Base-by-base conservation (phyloP, 164 flowering plant genomes). In the Nymphaea colorata region DNA sequence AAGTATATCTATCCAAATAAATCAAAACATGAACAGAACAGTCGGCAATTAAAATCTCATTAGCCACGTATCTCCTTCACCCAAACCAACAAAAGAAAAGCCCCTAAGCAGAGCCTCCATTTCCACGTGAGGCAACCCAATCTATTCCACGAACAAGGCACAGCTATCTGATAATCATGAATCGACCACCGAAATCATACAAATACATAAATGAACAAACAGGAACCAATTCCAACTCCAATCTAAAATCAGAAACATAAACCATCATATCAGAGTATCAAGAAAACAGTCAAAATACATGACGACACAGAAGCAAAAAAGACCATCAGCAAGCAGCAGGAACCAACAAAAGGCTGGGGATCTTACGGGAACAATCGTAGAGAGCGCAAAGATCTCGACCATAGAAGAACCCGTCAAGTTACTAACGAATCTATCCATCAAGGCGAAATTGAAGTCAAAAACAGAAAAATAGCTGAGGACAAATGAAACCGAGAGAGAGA, bases 341-440 rank as follows among this genome's bases (percentile, higher is more conserved):
- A 47, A 61, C 8, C 3, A 61, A 61, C 5, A 61, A 8, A 61
- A n/a, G 41, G 64, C 8, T 2, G 17, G 64, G 64, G 64, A 61
- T 12, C 79, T 75, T 64, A 88, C 96, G 3, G 95, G 83, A 2
- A 84, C 73, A 10, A 78, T 78, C 0, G 88, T 71, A 16, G 85
- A 73, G 16, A 88, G 83, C 5, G 84, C 77, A 45, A 74, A 78
- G 61, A 88, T 80, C 72, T 92, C 91, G 25, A 88, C 75, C 86
- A 86, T 82, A 7, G 98, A 90, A 60, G 96, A 86, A 78, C 95
- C 98, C 1, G 75, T 83, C 74, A 93, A 77, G 80, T 90, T 93
- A 87, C 95, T 88, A 6, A 90, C 95, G 65, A 92, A 93, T 80
- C 98, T 90, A 80, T 61, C 11, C 8, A 64, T 43, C 59, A 36